Evolutionary conservation across 176 grass and related monocot genomes (phyloP).

Genomic region (Raddia distichophylla): DNA sequence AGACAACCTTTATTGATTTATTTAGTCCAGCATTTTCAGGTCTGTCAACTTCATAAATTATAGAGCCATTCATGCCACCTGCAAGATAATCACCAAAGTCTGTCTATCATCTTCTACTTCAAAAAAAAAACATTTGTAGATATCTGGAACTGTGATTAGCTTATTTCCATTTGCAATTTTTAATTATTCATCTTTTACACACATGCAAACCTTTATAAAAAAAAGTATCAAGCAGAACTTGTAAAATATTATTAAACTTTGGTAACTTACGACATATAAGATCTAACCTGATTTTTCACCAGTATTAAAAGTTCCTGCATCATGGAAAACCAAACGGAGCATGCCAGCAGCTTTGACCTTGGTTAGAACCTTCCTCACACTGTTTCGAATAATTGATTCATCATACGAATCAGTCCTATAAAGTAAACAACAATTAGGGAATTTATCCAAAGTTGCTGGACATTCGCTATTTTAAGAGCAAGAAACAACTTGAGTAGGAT

Average conservation of each 20-base stretch:
- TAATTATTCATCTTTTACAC: not conserved
- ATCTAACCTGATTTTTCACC: conserved; percentile 72
- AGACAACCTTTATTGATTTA: conserved; percentile 81
- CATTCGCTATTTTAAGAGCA: not conserved
- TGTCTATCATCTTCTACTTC: conserved; percentile 16
- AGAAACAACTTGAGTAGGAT: conserved; percentile 32
- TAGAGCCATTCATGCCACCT: conserved; percentile 98
- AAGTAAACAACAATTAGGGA: conserved; percentile 29
- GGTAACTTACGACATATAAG: conserved; percentile 19
- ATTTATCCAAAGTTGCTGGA: not conserved
- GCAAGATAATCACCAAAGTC: conserved; percentile 46
- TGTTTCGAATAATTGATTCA: conserved; percentile 62
- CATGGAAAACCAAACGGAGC: conserved; percentile 93
- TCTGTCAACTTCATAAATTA: conserved; percentile 93
- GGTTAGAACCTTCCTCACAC: conserved; percentile 75
- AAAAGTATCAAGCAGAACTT: not conserved
- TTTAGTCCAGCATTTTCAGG: conserved; percentile 82
- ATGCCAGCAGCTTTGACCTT: conserved; percentile 84
- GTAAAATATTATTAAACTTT: conserved; percentile 14
- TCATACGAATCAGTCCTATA: conserved; percentile 56
- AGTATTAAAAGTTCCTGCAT: conserved; percentile 85
- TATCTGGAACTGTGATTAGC: not conserved
- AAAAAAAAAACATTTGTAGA: conserved; percentile 18
- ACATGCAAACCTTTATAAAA: conserved; percentile 11
- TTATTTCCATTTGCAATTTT: conserved; percentile 8